A percentile compares a stretch with the other conserved stretches of the same genome.
These are phyloP conservation scores for Pseudonitzschia multiseries DNA, from an alignment of 108 stramenopile genomes.

Conservation along the genomic window DNA sequence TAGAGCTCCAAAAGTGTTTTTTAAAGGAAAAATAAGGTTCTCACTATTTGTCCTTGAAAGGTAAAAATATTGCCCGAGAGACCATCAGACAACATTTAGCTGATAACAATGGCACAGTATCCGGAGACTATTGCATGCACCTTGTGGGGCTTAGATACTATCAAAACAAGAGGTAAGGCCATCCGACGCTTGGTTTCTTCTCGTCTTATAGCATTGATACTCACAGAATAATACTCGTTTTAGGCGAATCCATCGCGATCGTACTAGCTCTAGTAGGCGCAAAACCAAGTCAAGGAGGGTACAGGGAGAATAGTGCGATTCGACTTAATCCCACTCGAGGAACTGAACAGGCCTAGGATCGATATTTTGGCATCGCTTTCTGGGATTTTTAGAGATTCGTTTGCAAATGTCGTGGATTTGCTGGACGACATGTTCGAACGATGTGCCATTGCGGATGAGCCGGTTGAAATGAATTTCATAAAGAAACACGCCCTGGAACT, in stretches of 20 bases:
- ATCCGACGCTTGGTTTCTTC: neutral
- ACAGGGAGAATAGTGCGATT: conserved; percentile 77
- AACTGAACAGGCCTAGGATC: conserved; percentile 74
- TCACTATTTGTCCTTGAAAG: neutral
- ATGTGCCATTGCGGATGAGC: conserved; percentile 56
- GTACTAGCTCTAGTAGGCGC: conserved; percentile 83
- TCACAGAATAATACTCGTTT: neutral
- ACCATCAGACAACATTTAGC: conserved; percentile 71
- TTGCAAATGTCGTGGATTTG: conserved; percentile 85
- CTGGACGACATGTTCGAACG: conserved; percentile 86
- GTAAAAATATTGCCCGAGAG: conserved; percentile 57
- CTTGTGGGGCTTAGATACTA: conserved; percentile 85
- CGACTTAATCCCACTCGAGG: conserved; percentile 75
- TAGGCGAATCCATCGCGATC: conserved; percentile 76
- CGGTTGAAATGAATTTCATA: conserved; percentile 72
- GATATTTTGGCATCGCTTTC: conserved; percentile 80
- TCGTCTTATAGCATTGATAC: neutral
- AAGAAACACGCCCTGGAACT: conserved; percentile 71
- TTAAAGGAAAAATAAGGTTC: neutral
- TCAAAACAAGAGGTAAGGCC: conserved; percentile 66
- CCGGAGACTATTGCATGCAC: conserved; percentile 85
- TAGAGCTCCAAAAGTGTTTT: conserved; percentile 24
- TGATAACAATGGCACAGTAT: conserved; percentile 54
- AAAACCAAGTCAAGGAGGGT: conserved; percentile 61
- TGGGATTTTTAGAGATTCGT: conserved; percentile 87